Evolutionary conservation across 176 grass and related monocot genomes (phyloP), one percentile per base, ranked within the genome.

Genomic region (Avena sativa): DNA sequence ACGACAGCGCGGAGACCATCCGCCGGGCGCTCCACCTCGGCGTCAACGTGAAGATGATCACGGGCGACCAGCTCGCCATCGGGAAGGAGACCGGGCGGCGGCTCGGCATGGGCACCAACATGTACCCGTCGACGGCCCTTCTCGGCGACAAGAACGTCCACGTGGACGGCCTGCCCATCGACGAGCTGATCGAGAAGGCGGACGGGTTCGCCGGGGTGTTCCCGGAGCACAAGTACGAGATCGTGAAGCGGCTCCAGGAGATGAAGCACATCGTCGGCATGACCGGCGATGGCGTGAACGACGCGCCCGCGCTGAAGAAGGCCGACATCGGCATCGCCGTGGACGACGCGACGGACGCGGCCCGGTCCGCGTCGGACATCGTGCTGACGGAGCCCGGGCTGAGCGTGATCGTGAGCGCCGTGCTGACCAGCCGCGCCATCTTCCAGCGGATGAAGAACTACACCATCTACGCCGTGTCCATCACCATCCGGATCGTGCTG

Each of bases 401-500:
- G 15, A 95, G 95, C 84, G 93, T 98, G 23, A 98, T 98, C 52
- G 67, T 95, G 0, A 95, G 93, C 40, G 93, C 95, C 16, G 95
- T 98, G 81, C 86, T 93, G 9, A 98, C 95, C 0, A 93, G 91
- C 84, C 89, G 95, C 16, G 87, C 91, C 88, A 98, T 98, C 89
- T 98, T 98, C 91, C 93, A 95, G 86, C 76, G 95, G 30, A 95
- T 95, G 95, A 98, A 98, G 93, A 98, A 98, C 88, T 98, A 98
- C 87, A 98, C 95, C 71, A 98, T 98, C 87, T 98, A 98, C 80
- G 95, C 93, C 0, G 95, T 98, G 26, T 98, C 95, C 64, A 98
- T 98, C 93, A 98, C 95, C 72, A 95, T 98, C 81, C 91, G 95
- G 28, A 93, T 98, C 73, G 93, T 98, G 20, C 58, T 98, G 1